phyloP scores from a whole-genome alignment of 1,284 basidiomycete species.

The Trametes hirsuta region DNA sequence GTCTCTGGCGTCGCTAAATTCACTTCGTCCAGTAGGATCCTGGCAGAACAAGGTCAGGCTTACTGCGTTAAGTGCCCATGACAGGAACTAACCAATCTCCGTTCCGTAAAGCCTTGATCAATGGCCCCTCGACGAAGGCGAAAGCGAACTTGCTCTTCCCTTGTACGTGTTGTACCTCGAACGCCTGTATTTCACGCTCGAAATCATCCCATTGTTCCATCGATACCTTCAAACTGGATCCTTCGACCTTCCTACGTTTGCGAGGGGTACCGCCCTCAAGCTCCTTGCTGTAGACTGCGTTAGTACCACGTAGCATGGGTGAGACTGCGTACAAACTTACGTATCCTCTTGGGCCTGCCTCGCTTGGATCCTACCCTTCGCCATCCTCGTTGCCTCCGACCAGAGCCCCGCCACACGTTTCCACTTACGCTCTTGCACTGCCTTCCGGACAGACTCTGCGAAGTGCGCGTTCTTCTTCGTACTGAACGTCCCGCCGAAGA shows the following conservation, averaged over 20 bases:
- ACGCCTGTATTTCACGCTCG: slow-evolving; percentile 73
- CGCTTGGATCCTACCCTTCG: slow-evolving; percentile 60
- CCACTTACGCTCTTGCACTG: slow-evolving; percentile 87
- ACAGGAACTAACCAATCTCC: slow-evolving; percentile 83
- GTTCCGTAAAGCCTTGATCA: slow-evolving; percentile 88
- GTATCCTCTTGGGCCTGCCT: slow-evolving; percentile 44
- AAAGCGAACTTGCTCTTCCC: slow-evolving; percentile 91
- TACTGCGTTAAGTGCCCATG: background rate
- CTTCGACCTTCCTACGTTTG: slow-evolving; percentile 77
- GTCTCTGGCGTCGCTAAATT: slow-evolving; percentile 96
- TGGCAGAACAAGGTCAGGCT: slow-evolving; percentile 36
- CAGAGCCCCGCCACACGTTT: slow-evolving; percentile 83
- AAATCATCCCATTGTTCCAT: slow-evolving; percentile 76
- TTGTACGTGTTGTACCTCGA: slow-evolving; percentile 86
- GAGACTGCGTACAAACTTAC: slow-evolving; percentile 41
- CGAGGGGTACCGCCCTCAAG: slow-evolving; percentile 51
- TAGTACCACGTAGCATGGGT: slow-evolving; percentile 4
- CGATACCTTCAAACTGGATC: slow-evolving; percentile 46
- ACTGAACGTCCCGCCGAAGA: slow-evolving; percentile 92
- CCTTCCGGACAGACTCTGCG: slow-evolving; percentile 83
- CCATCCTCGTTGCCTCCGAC: slow-evolving; percentile 78
- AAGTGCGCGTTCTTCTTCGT: slow-evolving; percentile 90
- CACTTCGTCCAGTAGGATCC: slow-evolving; percentile 96
- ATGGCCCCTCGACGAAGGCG: slow-evolving; percentile 93
- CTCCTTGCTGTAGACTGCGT: slow-evolving; percentile 28